Conservation (phyloP, 2,329 filamentous ascomycete genomes). For the Fusarium lyarnte region DNA sequence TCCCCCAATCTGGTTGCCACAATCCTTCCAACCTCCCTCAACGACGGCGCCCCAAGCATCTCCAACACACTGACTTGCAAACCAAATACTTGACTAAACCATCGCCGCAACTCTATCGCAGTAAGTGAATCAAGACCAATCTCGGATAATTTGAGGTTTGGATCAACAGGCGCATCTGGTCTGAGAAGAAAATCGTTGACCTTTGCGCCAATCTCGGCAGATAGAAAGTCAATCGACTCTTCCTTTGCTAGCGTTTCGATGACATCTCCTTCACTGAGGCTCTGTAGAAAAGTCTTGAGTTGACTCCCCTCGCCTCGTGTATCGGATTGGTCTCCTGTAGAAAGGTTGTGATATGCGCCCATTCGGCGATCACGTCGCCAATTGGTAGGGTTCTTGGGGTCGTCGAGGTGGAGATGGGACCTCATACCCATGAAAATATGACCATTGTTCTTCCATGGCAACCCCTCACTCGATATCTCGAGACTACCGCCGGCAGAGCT, state of each 20-base stretch:
- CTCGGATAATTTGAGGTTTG: neutral
- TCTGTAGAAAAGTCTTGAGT: neutral
- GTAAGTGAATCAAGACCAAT: constrained; percentile 23
- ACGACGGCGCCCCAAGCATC: constrained; percentile 13
- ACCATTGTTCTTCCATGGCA: neutral
- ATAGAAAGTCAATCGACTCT: neutral
- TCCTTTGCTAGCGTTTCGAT: neutral
- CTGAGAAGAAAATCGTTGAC: constrained; percentile 16
- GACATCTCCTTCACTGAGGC: neutral
- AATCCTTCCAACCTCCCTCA: neutral
- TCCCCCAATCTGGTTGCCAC: neutral
- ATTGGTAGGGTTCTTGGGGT: constrained; percentile 3
- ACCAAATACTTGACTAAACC: constrained; percentile 8
- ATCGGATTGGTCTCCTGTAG: neutral
- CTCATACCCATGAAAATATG: constrained; percentile 14
- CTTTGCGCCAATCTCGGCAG: constrained; percentile 9
- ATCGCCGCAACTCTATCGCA: constrained; percentile 20
- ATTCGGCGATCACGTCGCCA: constrained; percentile 24
- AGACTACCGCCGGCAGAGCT: neutral
- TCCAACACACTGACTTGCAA: constrained; percentile 26
- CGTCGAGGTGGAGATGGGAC: neutral
- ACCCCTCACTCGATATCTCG: neutral
- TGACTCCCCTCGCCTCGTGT: neutral
- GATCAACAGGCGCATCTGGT: constrained; percentile 2
- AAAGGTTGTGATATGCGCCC: constrained; percentile 14